Base-by-base conservation (phyloP, 108 stramenopile genomes). In the Cyclotella choctawhatcheeana region DNA sequence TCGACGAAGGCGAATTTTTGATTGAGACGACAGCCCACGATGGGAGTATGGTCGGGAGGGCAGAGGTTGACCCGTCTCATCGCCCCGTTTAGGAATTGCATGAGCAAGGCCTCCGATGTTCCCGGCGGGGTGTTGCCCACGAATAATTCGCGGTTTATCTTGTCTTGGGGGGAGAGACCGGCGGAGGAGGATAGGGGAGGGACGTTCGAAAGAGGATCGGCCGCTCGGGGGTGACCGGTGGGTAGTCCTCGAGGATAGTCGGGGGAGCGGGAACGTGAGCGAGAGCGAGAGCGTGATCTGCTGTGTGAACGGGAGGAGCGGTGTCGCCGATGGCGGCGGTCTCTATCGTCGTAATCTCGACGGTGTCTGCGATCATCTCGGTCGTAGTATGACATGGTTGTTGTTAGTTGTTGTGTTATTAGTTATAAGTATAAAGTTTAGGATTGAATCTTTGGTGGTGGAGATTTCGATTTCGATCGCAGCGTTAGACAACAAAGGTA, bases 41-140 rank as follows among this genome's bases (percentile, higher is more conserved):
- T 86, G 52, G 97, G 95, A 0, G 84, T 81, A 25, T 76, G 91
- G 24, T 85, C 67, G 10, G 89, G 84, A 27, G 70, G 59, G 59
- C 90, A 87, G 14, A 93, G 76, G 16, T 73, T 69, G 51, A 91
- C 92, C 7, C 92, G 85, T 52, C 86, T 83, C 95, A 97, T 95
- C 76, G 97, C 97, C 5, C 86, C 96, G 75, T 94, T 96, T 26
- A 97, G 82, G 64, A 96, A 96, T 58, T 95, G 92, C 67, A 91
- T 67, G 44, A 97, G 64, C 10, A 94, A 65, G 64, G 89, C 79
- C 69, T 94, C 91, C 18, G 85, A 86, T 0, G 93, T 94, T 0
- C 93, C 93, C 7, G 92, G 94, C 14, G 96, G 94, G 16, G 95
- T 96, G 62, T 97, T 97, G 16, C 97, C 97, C 4, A 97, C 92